Evolutionary conservation across 352 stramenopile species (phyloP), one percentile per base, ranked within the genome.

Genomic region (Blastocystis sp.): DNA sequence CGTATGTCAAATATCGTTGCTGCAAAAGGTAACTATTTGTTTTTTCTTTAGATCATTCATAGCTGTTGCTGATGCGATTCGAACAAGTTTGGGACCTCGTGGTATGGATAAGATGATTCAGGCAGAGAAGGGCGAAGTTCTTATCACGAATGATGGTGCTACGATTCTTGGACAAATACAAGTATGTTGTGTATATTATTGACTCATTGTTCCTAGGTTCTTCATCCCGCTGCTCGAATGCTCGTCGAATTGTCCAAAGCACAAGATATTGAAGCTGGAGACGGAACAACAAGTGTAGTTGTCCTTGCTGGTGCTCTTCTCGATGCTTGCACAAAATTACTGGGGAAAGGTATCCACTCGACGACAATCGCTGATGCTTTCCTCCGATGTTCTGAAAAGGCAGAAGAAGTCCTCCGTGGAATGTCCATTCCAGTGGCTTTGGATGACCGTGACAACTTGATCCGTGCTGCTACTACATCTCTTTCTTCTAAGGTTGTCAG

Each of bases 51-150:
- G 56, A 60, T 42, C 90, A 89, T 66, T 33, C 90, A 51, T 62
- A 81, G 97, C 96, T 33, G 98, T 99, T 17, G 96, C 97, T 7
- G 97, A 99, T 92, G 96, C 96, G 48, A 96, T 99, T 90, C 94
- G 96, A 79, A 99, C 97, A 82, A 98, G 95, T 81, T 93, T 99
- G 30, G 97, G 97, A 0, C 97, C 97, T 11, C 94, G 96, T 27
- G 97, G 97, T 60, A 99, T 99, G 96, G 97, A 99, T 94, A 99
- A 99, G 93, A 98, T 99, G 92, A 98, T 99, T 91, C 84, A 92
- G 84, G 64, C 35, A 5, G 89, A 92, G 78, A 95, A 98, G 90
- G 97, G 96, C 70, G 97, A 99, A 90, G 97, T 99, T 59, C 94
- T 99, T 69, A 99, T 99, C 90, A 98, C 95, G 54, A 99, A 99